Evolutionary conservation across 768 basidiomycete genomes (phyloP).

Genomic region (Tylopilus plumbeoviolaceoides): DNA sequence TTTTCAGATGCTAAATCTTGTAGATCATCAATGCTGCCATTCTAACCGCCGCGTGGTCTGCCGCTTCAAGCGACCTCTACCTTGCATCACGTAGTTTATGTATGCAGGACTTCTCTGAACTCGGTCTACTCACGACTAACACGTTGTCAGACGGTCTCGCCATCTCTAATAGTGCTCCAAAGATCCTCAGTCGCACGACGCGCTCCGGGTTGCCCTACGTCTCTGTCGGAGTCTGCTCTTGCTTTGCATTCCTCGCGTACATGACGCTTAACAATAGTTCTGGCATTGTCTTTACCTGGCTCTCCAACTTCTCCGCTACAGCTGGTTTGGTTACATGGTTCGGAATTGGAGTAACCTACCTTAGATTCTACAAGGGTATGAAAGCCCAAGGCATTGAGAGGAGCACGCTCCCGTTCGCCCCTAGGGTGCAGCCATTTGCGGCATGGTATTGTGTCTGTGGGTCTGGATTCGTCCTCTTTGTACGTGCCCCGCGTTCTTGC

Average conservation of each 20-base stretch:
- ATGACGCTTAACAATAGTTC: slow-evolving; percentile 37
- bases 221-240: slow-evolving; percentile 28
- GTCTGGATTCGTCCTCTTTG: slow-evolving; percentile 32
- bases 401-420: slow-evolving; percentile 41
- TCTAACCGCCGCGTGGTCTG: slow-evolving; percentile 43
- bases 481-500: slow-evolving; percentile 18
- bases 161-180: slow-evolving; percentile 49
- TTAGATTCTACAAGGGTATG: slow-evolving; percentile 45
- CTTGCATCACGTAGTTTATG: slow-evolving; percentile 37
- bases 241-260: slow-evolving; percentile 37
- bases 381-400: slow-evolving; percentile 48
- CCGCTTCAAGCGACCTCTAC: slow-evolving; percentile 39
- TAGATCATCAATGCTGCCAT: slow-evolving; percentile 39
- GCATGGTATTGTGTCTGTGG: slow-evolving; percentile 35
- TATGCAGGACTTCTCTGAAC: slow-evolving; percentile 4
- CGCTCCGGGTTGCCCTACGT: slow-evolving; percentile 44
- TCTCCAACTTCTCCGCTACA: slow-evolving; percentile 33
- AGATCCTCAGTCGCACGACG: slow-evolving; percentile 41
- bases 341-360: slow-evolving; percentile 42
- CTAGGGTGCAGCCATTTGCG: slow-evolving; percentile 39
- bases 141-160: slow-evolving; percentile 48
- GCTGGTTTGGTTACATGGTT: slow-evolving; percentile 43
- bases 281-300: slow-evolving; percentile 43
- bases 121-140: background rate
- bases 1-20: background rate